These are phyloP conservation scores for Pseudognaphalium luteoalbum DNA, from an alignment of 129 eudicot species.

Conservation along the genomic window DNA sequence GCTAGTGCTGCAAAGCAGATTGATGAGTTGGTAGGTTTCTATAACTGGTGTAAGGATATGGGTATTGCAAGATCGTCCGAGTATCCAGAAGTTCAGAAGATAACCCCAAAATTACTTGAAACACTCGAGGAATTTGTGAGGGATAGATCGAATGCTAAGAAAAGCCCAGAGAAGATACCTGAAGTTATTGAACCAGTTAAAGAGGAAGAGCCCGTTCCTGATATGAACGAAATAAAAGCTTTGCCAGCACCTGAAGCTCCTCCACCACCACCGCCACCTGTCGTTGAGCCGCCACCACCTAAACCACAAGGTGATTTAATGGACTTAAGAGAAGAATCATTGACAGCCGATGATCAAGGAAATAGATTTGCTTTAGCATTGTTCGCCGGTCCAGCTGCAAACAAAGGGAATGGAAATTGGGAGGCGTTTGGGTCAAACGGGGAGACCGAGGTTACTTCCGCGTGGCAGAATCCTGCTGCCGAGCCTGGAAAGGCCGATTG, in stretches of 20 bases:
- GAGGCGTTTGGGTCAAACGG: constrained; percentile 62
- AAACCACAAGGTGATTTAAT: constrained; percentile 54
- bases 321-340: constrained; percentile 67
- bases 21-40: constrained; percentile 69
- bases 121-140: constrained; percentile 82
- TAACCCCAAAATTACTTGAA: constrained; percentile 61
- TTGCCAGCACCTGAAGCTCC: constrained; percentile 67
- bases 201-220: constrained; percentile 55
- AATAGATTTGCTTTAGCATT: constrained; percentile 74
- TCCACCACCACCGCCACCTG: constrained; percentile 64
- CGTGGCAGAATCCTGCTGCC: constrained; percentile 89
- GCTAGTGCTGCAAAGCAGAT: constrained; percentile 75
- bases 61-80: constrained; percentile 82
- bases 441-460: constrained; percentile 62
- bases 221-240: constrained; percentile 50
- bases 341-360: constrained; percentile 75
- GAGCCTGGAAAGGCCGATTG: constrained; percentile 67
- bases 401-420: constrained; percentile 57
- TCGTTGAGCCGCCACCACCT: constrained; percentile 51
- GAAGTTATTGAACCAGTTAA: constrained; percentile 39
- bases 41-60: constrained; percentile 83
- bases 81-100: constrained; percentile 72
- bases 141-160: constrained; percentile 63
- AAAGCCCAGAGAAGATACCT: constrained; percentile 70
- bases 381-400: constrained; percentile 68